Evolutionary conservation across 2,329 filamentous ascomycete genomes (phyloP).

Genomic region (Aspergillus puulaauensis): DNA sequence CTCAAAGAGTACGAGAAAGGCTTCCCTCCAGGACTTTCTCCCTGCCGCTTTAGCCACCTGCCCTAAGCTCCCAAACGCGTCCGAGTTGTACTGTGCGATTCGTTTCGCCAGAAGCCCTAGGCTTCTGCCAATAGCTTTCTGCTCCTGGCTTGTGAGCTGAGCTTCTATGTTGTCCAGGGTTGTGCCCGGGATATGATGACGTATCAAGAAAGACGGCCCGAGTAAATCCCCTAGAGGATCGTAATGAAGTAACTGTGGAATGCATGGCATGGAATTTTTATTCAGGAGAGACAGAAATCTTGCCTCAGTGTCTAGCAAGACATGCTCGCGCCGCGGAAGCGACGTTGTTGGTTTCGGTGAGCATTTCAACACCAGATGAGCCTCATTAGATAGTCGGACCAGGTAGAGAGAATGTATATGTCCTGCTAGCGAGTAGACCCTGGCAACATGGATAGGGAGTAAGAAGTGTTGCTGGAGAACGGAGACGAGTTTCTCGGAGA

Average conservation of each 20-base stretch:
- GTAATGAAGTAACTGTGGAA: slow-evolving; percentile 40
- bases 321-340: slow-evolving; percentile 42
- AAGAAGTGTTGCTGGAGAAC: slow-evolving; percentile 34
- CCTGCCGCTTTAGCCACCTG: slow-evolving; percentile 48
- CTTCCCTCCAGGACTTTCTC: slow-evolving; percentile 52
- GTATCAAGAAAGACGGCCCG: slow-evolving; percentile 37
- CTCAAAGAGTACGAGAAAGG: slow-evolving; percentile 54
- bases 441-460: slow-evolving; percentile 29
- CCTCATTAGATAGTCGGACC: slow-evolving; percentile 39
- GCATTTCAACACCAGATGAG: slow-evolving; percentile 38
- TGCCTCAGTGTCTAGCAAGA: slow-evolving; percentile 42
- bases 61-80: slow-evolving; percentile 52
- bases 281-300: slow-evolving; percentile 37
- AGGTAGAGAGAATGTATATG: slow-evolving; percentile 38
- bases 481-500: slow-evolving; percentile 25
- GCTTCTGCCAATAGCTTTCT: slow-evolving; percentile 34
- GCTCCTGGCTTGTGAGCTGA: slow-evolving; percentile 29
- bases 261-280: slow-evolving; percentile 31
- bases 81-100: slow-evolving; percentile 47
- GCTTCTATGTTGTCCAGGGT: slow-evolving; percentile 32
- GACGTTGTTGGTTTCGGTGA: slow-evolving; percentile 33
- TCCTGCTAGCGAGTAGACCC: slow-evolving; percentile 24
- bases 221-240: slow-evolving; percentile 28
- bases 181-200: slow-evolving; percentile 36
- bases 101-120: slow-evolving; percentile 39